These are phyloP conservation scores for Pelargonium nanum DNA, from an alignment of 345 rosid species.

Conservation along the genomic window DNA sequence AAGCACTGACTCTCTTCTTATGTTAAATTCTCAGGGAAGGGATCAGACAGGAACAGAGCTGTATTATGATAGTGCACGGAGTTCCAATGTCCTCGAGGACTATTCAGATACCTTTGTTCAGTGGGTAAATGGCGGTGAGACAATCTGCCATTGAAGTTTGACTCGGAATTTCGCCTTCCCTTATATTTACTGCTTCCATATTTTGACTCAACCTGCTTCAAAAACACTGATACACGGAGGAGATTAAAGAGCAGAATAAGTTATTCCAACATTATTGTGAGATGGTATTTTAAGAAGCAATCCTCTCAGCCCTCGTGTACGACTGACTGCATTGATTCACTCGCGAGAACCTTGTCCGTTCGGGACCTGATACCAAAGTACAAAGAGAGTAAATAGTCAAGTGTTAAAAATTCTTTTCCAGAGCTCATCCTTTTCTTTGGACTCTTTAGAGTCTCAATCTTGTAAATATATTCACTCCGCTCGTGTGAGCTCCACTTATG, in stretches of 20 bases:
- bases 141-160: constrained; percentile 52
- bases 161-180: background rate
- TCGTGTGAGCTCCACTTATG: constrained; percentile 25
- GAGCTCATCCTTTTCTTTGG: constrained; percentile 21
- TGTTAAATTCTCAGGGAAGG: constrained; percentile 37
- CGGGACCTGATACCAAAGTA: constrained; percentile 19
- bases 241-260: constrained; percentile 4
- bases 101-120: constrained; percentile 62
- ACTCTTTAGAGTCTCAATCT: constrained; percentile 13
- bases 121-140: constrained; percentile 75
- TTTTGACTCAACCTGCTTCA: background rate
- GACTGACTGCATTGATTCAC: no score
- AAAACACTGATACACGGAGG: constrained; percentile 6
- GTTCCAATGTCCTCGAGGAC: constrained; percentile 36
- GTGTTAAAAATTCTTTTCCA: constrained; percentile 27
- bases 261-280: background rate
- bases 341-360: constrained; percentile 6
- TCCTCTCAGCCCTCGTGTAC: no score
- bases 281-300: background rate
- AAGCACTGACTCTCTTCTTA: constrained; percentile 1
- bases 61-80: constrained; percentile 17
- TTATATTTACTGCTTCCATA: no score
- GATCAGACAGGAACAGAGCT: constrained; percentile 41
- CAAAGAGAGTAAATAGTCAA: constrained; percentile 37
- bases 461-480: constrained; percentile 34